phyloP scores from a whole-genome alignment of 1,284 basidiomycete genomes.

The Cerioporus squamosus region DNA sequence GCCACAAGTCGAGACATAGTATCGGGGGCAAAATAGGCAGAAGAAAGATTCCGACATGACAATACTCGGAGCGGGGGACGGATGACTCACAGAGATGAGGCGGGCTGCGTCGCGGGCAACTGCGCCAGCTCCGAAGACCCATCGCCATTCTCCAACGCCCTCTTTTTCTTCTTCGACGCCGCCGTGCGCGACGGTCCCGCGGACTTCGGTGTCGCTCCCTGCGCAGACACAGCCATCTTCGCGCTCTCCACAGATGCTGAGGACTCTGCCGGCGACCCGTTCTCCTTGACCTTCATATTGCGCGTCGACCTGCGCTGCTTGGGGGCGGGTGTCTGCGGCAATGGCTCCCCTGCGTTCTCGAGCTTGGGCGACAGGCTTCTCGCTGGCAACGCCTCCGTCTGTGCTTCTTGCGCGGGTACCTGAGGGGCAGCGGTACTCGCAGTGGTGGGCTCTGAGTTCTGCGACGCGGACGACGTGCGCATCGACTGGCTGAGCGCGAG shows the following conservation, averaged over 20 bases:
- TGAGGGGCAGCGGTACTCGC: too few relatives aligned
- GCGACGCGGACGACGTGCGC: background rate
- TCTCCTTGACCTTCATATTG: background rate
- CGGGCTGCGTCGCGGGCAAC: background rate
- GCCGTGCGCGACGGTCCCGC: background rate
- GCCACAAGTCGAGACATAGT: too few relatives aligned
- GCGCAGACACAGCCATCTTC: background rate
- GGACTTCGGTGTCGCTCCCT: background rate
- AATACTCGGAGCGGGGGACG: too few relatives aligned
- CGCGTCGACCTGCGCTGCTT: background rate
- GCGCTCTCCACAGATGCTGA: background rate
- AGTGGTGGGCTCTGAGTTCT: background rate
- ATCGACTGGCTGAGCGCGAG: background rate
- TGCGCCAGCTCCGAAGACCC: background rate
- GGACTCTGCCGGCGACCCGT: background rate
- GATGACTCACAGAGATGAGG: background rate
- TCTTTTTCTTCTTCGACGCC: conserved; percentile 4
- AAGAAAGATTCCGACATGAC: too few relatives aligned
- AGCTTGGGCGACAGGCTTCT: background rate
- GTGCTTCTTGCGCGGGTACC: background rate
- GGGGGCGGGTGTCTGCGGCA: background rate
- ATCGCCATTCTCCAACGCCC: background rate
- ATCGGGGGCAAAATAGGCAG: too few relatives aligned
- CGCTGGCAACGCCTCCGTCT: background rate
- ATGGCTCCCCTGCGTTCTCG: background rate